Evolutionary conservation across 2,329 filamentous ascomycete genomes (phyloP), one percentile per base, ranked within the genome.

Genomic region (Pseudogymnoascus sp.): DNA sequence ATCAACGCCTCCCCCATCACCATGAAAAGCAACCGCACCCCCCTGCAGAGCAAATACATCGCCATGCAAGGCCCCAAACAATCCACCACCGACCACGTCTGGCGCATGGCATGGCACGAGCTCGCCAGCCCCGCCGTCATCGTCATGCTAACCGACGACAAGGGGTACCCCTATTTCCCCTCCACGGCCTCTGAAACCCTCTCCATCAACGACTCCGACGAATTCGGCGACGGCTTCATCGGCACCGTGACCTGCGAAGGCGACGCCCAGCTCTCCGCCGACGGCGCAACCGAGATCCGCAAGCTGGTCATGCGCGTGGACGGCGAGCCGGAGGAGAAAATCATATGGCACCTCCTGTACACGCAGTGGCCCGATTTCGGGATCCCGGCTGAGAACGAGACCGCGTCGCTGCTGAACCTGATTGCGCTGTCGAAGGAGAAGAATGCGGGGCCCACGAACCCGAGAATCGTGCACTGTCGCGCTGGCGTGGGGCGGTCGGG

Each of bases 21-120:
- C 70, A 81, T 63, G 67, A 79, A 69, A 70, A 75, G 68, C 70
- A 69, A 67, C 39, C 66, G 71, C 63, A 69, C 69, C 62, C 62
- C 64, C 4, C 59, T 69, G 25, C 68, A 69, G 39, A 59, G 66
- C 14, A 82, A 82, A 62, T 97, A 95, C 75, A 96, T 99, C 68
- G 94, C 92, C 60, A 97, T 95, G 74, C 91, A 95, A 76, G 94
- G 94, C 0, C 94, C 94, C 5, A 96, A 92, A 70, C 75, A 81
- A 64, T 83, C 84, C 25, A 90, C 89, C 14, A 81, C 88, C 62
- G 84, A 87, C 67, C 91, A 96, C 71, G 90, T 96, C 67, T 99
- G 93, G 90, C 90, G 94, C 71, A 99, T 99, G 94, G 80, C 97
- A 36, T 90, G 90, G 73, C 87, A 95, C 70, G 91, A 95, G 74